Percentiles rank a stretch among this genome's conserved stretches.
Evolutionary conservation across 108 stramenopile genomes (phyloP).

Genomic region (Cyclotella cryptica): DNA sequence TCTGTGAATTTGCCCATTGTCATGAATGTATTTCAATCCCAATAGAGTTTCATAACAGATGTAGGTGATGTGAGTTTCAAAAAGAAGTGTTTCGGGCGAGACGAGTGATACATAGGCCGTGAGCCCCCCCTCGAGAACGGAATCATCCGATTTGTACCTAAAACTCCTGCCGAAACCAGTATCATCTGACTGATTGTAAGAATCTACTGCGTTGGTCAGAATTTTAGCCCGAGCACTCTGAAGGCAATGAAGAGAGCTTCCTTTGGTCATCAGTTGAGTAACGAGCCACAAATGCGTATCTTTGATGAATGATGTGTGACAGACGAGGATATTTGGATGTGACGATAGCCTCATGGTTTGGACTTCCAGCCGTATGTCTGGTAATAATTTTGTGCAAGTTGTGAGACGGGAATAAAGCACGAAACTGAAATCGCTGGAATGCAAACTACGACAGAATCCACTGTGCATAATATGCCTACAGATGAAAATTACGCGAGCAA

Average conservation of each 20-base stretch:
- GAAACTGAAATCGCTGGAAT: too few relatives aligned
- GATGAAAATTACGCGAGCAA: too few relatives aligned
- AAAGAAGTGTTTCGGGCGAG: constrained; percentile 32
- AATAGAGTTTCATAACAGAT: constrained; percentile 90
- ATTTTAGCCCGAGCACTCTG: constrained; percentile 65
- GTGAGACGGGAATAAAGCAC: too few relatives aligned
- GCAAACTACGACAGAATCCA: too few relatives aligned
- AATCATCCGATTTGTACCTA: constrained; percentile 38
- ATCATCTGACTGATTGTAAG: not conserved
- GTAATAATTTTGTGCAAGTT: not conserved
- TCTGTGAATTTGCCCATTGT: constrained; percentile 95
- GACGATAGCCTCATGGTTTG: constrained; percentile 92
- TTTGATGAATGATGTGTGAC: constrained; percentile 91
- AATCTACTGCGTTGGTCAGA: constrained; percentile 38
- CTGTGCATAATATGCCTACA: too few relatives aligned
- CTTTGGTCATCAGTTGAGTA: constrained; percentile 94
- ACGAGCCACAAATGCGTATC: constrained; percentile 93
- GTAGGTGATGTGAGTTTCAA: constrained; percentile 85
- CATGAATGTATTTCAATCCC: constrained; percentile 95
- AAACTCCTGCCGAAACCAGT: not conserved
- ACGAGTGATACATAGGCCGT: constrained; percentile 36
- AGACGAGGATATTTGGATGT: constrained; percentile 90
- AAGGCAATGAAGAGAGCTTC: constrained; percentile 82
- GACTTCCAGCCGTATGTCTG: constrained; percentile 93
- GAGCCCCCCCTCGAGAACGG: constrained; percentile 51